These are phyloP conservation scores for Aspergillus sergii DNA, from an alignment of 2,329 filamentous ascomycete species.

Conservation along the genomic window DNA sequence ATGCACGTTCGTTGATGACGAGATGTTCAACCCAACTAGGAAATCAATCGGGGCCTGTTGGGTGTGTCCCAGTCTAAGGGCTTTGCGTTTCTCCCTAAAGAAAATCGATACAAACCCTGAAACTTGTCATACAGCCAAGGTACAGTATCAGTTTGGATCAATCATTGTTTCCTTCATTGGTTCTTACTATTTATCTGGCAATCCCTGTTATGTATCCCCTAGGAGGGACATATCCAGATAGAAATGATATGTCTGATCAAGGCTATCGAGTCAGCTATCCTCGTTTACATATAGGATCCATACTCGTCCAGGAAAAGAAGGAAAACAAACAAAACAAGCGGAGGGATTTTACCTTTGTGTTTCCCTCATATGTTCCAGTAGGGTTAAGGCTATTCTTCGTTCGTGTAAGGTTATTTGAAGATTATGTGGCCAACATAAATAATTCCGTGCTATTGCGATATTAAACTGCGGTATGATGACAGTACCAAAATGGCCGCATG, in stretches of 20 bases:
- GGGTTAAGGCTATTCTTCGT: not conserved
- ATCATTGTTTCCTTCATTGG: not conserved
- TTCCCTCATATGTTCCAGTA: not conserved
- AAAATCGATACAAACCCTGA: not conserved
- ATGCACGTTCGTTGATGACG: not conserved
- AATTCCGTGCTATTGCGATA: slow-evolving; percentile 1
- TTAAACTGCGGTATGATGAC: slow-evolving; percentile 1
- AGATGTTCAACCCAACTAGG: not conserved
- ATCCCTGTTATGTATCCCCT: not conserved
- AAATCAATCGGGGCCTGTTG: not conserved
- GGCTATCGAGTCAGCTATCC: not conserved
- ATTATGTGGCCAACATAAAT: not conserved
- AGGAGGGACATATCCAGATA: not conserved
- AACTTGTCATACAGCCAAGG: not conserved
- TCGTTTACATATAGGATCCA: not conserved
- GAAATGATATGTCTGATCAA: not conserved
- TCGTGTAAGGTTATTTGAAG: not conserved
- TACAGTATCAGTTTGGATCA: too few species aligned
- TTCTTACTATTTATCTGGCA: too few species aligned
- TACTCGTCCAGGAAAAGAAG: not conserved
- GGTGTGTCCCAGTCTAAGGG: not conserved
- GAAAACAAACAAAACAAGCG: not conserved
- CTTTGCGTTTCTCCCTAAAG: not conserved
- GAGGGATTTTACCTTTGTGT: not conserved
- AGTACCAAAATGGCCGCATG: not conserved